Evolutionary conservation across 2,329 filamentous ascomycete species (phyloP), one percentile per base, ranked within the genome.

Genomic region (Didymella keratinophila): DNA sequence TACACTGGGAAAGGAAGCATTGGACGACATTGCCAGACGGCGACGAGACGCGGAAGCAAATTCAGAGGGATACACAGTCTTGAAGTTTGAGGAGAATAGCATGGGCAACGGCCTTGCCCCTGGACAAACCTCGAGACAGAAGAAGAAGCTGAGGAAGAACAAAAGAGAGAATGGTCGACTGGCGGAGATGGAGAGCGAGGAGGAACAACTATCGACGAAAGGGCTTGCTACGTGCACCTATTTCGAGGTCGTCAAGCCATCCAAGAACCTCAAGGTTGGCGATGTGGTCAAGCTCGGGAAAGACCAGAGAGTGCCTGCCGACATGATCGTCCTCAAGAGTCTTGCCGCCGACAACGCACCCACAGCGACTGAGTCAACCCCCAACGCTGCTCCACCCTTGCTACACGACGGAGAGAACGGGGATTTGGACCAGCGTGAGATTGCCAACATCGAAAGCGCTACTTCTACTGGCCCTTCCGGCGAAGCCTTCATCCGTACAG

Each of bases 401-500:
- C 64, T 74, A 10, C 61, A 73, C 3, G 70, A 69, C 52, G 63
- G 56, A 9, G 60, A 54, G 6, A 51, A 39, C 6, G 50, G 45
- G n/a, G 45, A 27, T 6, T 12, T 58, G 58, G 7, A 71, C 36
- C 56, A 66, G 12, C 58, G 58, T n/a, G 53, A 63, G 10, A 14
- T 62, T 1, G 32, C 58, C 18, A 67, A 66, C 30, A 58, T 56
- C 7, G 67, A 72, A 23, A 62, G 34, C 37, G 48, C 63, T 14
- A 43, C 61, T 23, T 64, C 64, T 11, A 64, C 66, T 34, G 71
- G 72, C 14, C 75, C 84, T n/a, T 82, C 83, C 25, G 93, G 93
- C 27, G 96, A 99, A 78, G 94, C 94, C 0, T 99, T 99, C 71
- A 98, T 99, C 72, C 87, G 95, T 60, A 99, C 96, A 2, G 95